phyloP scores from a whole-genome alignment of 2,329 filamentous ascomycete species.

The Nectriaceae sp. region DNA sequence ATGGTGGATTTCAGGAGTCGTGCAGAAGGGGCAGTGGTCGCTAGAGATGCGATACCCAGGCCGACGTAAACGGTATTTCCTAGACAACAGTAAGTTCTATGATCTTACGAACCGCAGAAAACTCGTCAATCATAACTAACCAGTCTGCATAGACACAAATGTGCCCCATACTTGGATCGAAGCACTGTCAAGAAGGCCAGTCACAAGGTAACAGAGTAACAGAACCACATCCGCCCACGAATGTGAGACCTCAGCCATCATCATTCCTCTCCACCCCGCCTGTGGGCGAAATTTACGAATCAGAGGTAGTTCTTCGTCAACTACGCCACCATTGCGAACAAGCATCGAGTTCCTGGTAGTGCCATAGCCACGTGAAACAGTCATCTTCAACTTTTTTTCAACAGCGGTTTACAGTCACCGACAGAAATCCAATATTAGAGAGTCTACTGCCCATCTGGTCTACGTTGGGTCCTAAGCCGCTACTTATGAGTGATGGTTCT shows the following conservation, averaged over 20 bases:
- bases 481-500: background rate
- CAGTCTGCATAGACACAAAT: conserved; percentile 81
- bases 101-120: background rate
- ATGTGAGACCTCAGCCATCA: conserved; percentile 54
- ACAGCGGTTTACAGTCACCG: no score
- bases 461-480: no score
- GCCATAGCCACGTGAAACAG: background rate
- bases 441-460: no score
- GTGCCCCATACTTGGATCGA: conserved; percentile 74
- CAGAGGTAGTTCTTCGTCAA: background rate
- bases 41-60: conserved; percentile 64
- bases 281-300: background rate
- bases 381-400: background rate
- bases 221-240: conserved; percentile 68
- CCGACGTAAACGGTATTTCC: conserved; percentile 78
- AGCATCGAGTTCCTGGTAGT: background rate
- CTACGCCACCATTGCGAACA: background rate
- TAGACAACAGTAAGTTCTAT: conserved; percentile 23
- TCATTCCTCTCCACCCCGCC: background rate
- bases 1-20: conserved; percentile 60
- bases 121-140: conserved; percentile 38
- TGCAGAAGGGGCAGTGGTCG: conserved; percentile 26
- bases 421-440: no score
- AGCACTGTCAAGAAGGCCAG: conserved; percentile 73
- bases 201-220: conserved; percentile 71